phyloP scores from a whole-genome alignment of 1,284 basidiomycete species.

The Apiotrichum gamsii region DNA sequence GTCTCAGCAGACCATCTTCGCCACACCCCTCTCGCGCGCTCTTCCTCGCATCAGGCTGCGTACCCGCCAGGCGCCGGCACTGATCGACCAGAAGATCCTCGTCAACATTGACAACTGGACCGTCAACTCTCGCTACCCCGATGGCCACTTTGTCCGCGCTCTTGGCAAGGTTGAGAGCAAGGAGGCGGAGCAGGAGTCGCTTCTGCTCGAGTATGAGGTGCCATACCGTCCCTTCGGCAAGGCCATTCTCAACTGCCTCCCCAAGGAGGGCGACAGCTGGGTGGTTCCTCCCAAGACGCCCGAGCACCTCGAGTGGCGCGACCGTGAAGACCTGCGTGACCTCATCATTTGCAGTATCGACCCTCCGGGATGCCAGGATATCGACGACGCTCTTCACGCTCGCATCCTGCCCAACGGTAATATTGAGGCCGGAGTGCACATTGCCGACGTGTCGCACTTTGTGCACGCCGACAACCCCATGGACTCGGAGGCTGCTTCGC shows the following conservation, averaged over 20 bases:
- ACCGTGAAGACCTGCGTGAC: constrained; percentile 80
- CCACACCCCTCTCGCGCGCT: constrained; percentile 83
- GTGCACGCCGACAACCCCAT: constrained; percentile 90
- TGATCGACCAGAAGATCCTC: constrained; percentile 91
- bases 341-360: constrained; percentile 94
- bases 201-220: constrained; percentile 92
- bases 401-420: constrained; percentile 82
- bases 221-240: constrained; percentile 95
- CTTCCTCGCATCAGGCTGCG: constrained; percentile 91
- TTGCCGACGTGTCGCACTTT: constrained; percentile 97
- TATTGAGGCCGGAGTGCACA: constrained; percentile 97
- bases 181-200: constrained; percentile 91
- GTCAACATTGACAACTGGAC: constrained; percentile 94
- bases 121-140: constrained; percentile 78
- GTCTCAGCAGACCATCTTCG: constrained; percentile 87
- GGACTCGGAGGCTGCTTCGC: constrained; percentile 90
- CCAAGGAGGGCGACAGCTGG: constrained; percentile 85
- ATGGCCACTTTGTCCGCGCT: constrained; percentile 93
- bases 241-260: constrained; percentile 87
- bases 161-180: constrained; percentile 88
- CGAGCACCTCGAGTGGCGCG: constrained; percentile 63
- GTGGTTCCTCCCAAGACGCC: constrained; percentile 74
- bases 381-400: constrained; percentile 98
- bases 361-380: constrained; percentile 97
- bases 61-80: constrained; percentile 83